Evolutionary conservation across 1,139 yeast genomes (phyloP), one percentile per base, ranked within the genome.

Genomic region (Pichia norvegensis): DNA sequence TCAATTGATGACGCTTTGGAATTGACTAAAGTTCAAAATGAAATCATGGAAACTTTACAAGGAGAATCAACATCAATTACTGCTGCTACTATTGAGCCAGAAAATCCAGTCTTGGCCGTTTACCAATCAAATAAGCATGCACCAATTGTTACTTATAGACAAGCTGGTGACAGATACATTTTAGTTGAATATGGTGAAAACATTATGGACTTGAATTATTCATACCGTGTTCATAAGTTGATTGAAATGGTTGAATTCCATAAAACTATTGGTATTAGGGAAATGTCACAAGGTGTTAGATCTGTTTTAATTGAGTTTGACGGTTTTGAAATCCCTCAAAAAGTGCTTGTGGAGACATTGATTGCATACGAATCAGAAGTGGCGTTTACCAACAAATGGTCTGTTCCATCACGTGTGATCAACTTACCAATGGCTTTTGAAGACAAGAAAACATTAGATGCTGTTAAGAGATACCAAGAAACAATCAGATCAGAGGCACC

Each of bases 201-300:
- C 61, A 72, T 74, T 45, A 75, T 92, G 81, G 95, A 90, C 63
- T 74, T 92, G 67, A 85, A 86, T 64, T 69, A 85, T 55, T 73
- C 88, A 36, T 90, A 90, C 70, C 76, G 97, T 59, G 85, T 92
- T 48, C 85, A 86, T 65, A 79, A 83, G 59, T 74, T 92, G 61
- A 84, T 85, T 47, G 84, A 81, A 55, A 73, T 79, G 72, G 94
- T 87, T 38, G 69, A 72, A 40, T 72, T 71, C 31, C 76, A 81
- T 54, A 69, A 78, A 53, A 81, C 92, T 35, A 64, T 67, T 46
- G 97, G 97, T 47, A 82, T 92, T 49, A 79, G 85, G 50, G 97
- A 92, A 65, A 86, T 92, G 95, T 87, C 96, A 0, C 94, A 87
- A 56, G 97, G 97, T 67, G 97, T 92, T 33, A 76, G 97, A 61